Percentiles rank a stretch among this genome's conserved stretches.
Conservation (phyloP, 2,329 filamentous ascomycete genomes). For the Ophiostoma sp. region DNA sequence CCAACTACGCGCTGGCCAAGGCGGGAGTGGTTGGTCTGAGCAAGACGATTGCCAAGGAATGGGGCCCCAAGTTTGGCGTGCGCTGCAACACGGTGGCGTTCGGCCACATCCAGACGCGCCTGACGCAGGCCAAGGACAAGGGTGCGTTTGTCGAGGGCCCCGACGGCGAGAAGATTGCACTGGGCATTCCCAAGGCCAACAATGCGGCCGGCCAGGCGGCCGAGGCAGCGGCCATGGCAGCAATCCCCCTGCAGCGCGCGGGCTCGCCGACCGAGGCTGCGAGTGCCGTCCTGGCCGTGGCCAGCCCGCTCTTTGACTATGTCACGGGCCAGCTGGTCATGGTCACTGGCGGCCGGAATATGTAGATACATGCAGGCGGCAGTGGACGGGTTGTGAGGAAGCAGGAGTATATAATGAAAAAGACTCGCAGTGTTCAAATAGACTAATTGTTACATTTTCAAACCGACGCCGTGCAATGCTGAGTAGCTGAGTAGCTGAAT, state of each 20-base stretch:
- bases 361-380: slow-evolving; percentile 36
- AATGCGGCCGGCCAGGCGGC: slow-evolving; percentile 37
- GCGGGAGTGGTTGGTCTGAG: slow-evolving; percentile 76
- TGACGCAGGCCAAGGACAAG: slow-evolving; percentile 79
- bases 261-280: slow-evolving; percentile 78
- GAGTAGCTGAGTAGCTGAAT: neutral
- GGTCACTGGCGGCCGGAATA: slow-evolving; percentile 71
- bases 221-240: slow-evolving; percentile 47
- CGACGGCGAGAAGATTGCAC: slow-evolving; percentile 66
- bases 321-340: slow-evolving; percentile 82
- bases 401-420: neutral
- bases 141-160: slow-evolving; percentile 74
- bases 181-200: slow-evolving; percentile 67
- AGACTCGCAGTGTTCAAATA: neutral
- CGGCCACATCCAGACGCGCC: slow-evolving; percentile 70
- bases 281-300: slow-evolving; percentile 68
- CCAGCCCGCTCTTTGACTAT: slow-evolving; percentile 77
- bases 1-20: slow-evolving; percentile 83
- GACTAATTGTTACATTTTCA: neutral
- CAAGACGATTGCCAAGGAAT: slow-evolving; percentile 88
- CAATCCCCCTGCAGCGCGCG: slow-evolving; percentile 73
- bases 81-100: slow-evolving; percentile 80
- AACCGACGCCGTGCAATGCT: neutral
- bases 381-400: neutral
- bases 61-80: slow-evolving; percentile 79